Base-by-base conservation (phyloP, 257 asterid species). In the Datura wrightii region DNA sequence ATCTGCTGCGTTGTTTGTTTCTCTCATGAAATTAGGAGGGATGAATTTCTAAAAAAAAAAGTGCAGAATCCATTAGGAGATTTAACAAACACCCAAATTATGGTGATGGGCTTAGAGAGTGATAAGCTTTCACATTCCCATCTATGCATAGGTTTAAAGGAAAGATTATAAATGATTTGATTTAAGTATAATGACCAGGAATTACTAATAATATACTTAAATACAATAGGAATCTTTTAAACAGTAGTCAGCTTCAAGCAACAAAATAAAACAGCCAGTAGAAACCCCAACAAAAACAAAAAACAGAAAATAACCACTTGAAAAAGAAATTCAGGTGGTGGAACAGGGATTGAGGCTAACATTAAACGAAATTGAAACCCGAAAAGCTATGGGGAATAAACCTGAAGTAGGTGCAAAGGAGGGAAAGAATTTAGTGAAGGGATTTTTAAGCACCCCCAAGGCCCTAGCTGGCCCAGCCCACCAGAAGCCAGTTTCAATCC, bases 271-370 rank as follows among this genome's bases (percentile, higher is more conserved):
- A 46, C n/a, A 76, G 41, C 41, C 50, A 36, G 0, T 15, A 48
- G 81, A 78, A 78, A 78, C 34, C 48, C 1, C 62, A 78, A 50
- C 24, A 15, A 52, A 76, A 52, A 50, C 42, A 72, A 48, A 74
- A 48, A 24, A 0, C 31, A 50, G 9, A 76, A 50, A 52, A 76
- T 24, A 74, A 74, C 24, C 44, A 34, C 65, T 78, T 34, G 63
- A 15, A 78, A 70, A 78, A 34, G 3, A 78, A 76, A 2, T 7
- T 53, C 82, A 78, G 82, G 82, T 52, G 82, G 82, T 52, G 46
- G 48, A 24, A 76, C 60, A 31, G 31, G 8, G 65, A 78, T 34
- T 52, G 31, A 78, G 2, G 82, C 82, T 52, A 78, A 78, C 48
- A 52, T 52, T 48, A 11, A 76, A 50, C 19, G 6, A 48, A 24